A percentile compares a stretch with the other conserved stretches of the same genome.
Evolutionary conservation across 169 alveolate genomes (phyloP).

Genomic region (Plasmodium sp.): DNA sequence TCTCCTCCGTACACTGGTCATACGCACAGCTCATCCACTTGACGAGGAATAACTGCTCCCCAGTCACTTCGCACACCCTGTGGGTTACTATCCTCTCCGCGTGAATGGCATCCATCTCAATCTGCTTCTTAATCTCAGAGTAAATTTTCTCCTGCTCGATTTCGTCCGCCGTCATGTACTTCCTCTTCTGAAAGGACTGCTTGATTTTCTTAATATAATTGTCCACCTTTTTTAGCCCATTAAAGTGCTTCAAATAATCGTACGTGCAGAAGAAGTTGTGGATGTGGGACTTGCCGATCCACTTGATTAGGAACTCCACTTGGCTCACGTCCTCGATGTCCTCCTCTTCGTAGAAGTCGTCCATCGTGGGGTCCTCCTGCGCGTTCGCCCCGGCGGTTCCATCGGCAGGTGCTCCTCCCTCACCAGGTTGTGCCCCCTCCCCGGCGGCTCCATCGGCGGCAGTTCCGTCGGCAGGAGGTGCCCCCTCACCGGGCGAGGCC

Average conservation of each 20-base stretch:
- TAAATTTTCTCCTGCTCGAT: constrained; percentile 91
- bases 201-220: constrained; percentile 88
- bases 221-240: constrained; percentile 89
- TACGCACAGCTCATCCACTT: constrained; percentile 93
- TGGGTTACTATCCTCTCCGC: constrained; percentile 91
- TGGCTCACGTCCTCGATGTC: constrained; percentile 63
- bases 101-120: constrained; percentile 91
- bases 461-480: background rate
- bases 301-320: constrained; percentile 88
- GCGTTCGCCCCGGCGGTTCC: background rate
- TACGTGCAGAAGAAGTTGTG: constrained; percentile 92
- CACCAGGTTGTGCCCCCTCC: background rate
- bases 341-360: constrained; percentile 71
- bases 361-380: constrained; percentile 17
- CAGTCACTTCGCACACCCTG: constrained; percentile 70
- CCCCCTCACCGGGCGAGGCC: background rate
- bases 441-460: background rate
- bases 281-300: constrained; percentile 92
- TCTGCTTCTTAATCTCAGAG: constrained; percentile 89
- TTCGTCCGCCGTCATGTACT: constrained; percentile 91
- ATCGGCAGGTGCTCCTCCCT: background rate
- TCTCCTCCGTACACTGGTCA: constrained; percentile 93
- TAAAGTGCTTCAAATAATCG: constrained; percentile 82
- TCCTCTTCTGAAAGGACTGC: constrained; percentile 82
- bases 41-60: constrained; percentile 83